Evolutionary conservation across 768 basidiomycete genomes (phyloP), one percentile per base, ranked within the genome.

Genomic region (Lentinula sp.): DNA sequence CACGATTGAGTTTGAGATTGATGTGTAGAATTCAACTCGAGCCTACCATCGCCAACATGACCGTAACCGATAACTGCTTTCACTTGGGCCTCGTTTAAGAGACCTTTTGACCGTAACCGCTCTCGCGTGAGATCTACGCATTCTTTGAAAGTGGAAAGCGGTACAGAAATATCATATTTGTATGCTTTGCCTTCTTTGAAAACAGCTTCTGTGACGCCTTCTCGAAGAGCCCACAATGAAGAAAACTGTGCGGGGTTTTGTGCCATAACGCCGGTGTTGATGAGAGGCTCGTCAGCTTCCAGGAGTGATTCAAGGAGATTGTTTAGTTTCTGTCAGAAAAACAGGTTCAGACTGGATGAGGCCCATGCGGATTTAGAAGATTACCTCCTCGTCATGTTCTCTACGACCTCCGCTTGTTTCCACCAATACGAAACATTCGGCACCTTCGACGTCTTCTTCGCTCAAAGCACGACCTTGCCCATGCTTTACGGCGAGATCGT

Each of bases 151-250:
- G 85, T 82, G 18, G 84, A 81, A 4, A 95, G 78, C 5, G 95
- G 95, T 13, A 98, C 84, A 10, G 92, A 94, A 49, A 99, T 84
- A 68, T 97, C 95, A 70, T 98, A 99, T 76, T 99, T 99, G 79
- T 98, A 98, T 5, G 88, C 86, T 66, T 93, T 94, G 46, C 97
- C 97, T 70, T 93, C 87, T 70, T 98, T 98, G 42, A 91, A 90
- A 4, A 91, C 83, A 4, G 94, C 91, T 72, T 99, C 97, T 1
- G 97, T 85, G 28, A 98, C 81, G 15, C 91, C 87, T 75, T 99
- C 97, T 31, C 96, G 88, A 18, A 98, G 78, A 0, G 87, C 85
- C 97, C 97, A 98, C 1, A 99, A 74, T 0, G 90, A 88, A 0
- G 87, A 82, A 68, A 95, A 93, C 70, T 99, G 96, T 0, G 88